Evolutionary conservation across 176 grass and related monocot species (phyloP), one percentile per base, ranked within the genome.

Genomic region (Stipa capillata): DNA sequence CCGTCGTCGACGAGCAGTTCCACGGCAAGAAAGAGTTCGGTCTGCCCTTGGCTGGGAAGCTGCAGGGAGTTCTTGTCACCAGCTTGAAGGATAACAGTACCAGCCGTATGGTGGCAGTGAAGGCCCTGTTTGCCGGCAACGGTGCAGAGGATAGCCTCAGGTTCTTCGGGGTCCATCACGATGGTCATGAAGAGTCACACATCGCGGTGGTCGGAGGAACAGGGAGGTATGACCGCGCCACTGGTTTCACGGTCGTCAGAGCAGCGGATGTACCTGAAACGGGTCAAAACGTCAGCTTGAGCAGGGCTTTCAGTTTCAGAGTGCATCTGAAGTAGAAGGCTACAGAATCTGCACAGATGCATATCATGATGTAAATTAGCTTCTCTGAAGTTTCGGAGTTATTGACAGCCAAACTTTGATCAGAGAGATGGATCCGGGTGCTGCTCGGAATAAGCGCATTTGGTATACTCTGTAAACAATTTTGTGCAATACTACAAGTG

Each of bases 161-260:
- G 73, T 92, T 96, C 79, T 95, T 99, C 25, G 90, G 92, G 11
- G 57, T 90, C 16, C 83, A 55, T 67, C 81, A 20, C 0, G 43
- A 83, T 1, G 65, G 41, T 28, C 51, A 52, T 10, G 27, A 44
- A 21, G 91, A 94, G 85, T 89, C 88, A 14, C 90, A 93, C 18
- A 72, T 99, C 58, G 83, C 90, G 1, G 82, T 99, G 1, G 81
- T 99, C 35, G 86, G 97, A 72, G 97, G 92, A 65, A 86, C 86
- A 16, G 90, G 90, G 2, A 79, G 80, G 48, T 95, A 84, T 47
- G 23, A 72, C 25, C 48, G 78, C 5, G 79, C 71, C 17, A 73
- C 87, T 10, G 96, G 92, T 6, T 83, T 93, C 35, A 86, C 92
- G 5, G 57, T 84, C 41, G 43, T 93, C 67, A 82, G 72, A 52